phyloP scores from a whole-genome alignment of 108 stramenopile genomes.

The Seminavis robusta region DNA sequence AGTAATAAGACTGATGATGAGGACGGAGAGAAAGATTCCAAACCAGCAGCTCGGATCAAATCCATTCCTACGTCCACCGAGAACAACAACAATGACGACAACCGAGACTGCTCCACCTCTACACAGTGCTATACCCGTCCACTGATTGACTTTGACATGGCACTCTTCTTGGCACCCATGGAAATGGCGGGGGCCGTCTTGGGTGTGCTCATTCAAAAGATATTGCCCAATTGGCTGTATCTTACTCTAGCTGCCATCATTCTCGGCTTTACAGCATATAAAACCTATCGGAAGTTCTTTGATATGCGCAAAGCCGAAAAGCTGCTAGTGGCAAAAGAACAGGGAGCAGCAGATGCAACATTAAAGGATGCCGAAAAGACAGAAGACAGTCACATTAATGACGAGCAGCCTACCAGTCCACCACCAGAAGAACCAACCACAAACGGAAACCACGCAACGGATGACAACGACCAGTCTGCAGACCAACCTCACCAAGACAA shows the following conservation, averaged over 20 bases:
- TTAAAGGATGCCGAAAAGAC: neutral
- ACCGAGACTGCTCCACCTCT: no score
- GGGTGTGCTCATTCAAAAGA: slow-evolving; percentile 32
- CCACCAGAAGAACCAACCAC: no score
- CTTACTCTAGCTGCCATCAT: slow-evolving; percentile 28
- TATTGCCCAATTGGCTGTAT: slow-evolving; percentile 41
- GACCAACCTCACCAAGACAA: neutral
- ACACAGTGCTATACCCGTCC: slow-evolving; percentile 43
- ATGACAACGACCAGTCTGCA: neutral
- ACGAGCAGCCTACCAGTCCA: no score
- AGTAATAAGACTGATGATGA: no score
- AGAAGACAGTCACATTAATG: no score
- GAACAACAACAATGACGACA: no score
- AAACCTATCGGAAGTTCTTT: slow-evolving; percentile 32
- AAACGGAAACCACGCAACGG: neutral
- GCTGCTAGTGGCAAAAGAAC: neutral
- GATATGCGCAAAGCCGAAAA: slow-evolving; percentile 23
- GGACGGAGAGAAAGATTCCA: no score
- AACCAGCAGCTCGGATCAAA: no score
- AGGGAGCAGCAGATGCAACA: neutral
- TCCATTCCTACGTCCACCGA: no score
- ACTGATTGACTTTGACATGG: slow-evolving; percentile 41
- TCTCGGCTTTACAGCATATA: slow-evolving; percentile 31
- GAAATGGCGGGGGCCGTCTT: slow-evolving; percentile 47
- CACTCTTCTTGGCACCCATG: slow-evolving; percentile 40